Evolutionary conservation across 1,284 basidiomycete genomes (phyloP), one percentile per base, ranked within the genome.

Genomic region (Spongiforma sp.): DNA sequence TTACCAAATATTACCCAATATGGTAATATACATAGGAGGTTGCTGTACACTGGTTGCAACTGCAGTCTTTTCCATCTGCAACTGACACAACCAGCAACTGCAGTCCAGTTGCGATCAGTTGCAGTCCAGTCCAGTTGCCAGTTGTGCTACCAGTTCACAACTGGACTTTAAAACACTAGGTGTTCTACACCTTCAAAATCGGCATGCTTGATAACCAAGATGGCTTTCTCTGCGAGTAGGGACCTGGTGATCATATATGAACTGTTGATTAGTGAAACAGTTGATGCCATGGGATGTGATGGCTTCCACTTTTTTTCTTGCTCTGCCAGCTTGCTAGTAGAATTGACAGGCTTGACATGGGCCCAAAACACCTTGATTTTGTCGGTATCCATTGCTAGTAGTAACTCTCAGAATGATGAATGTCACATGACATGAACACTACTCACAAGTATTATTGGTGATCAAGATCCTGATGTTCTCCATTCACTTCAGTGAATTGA

Each of bases 341-440:
- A 87, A 73, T 99, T 96, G 17, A 99, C 97, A n/a, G n/a, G n/a
- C 77, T 96, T 95, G 61, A 99, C 91, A 34, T 96, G 89, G 1
- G 98, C 97, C 59, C 97, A 98, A 73, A 99, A 99, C 63, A 99
- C 93, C 82, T 99, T 99, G 83, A 99, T 98, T 82, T 99, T 99
- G 82, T 99, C 98, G 36, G 98, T 99, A 82, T 99, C 97, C 98
- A 99, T 99, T 10, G 96, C 94, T 96, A 68, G 32, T 53, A 53
- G 43, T 1, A 12, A n/a, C 9, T 5, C 24, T 68, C 5, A 69
- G 10, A 8, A 30, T n/a, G 26, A 17, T 28, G 28, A 36, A 34
- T 8, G 28, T 14, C 17, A 17, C 10, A n/a, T n/a, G 26, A 41
- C 34, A 32, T 56, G 48, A 30, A 14, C 15, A 69, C 12, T 19